Base-by-base conservation (phyloP, 345 rosid species). In the Rhizophora apiculata region DNA sequence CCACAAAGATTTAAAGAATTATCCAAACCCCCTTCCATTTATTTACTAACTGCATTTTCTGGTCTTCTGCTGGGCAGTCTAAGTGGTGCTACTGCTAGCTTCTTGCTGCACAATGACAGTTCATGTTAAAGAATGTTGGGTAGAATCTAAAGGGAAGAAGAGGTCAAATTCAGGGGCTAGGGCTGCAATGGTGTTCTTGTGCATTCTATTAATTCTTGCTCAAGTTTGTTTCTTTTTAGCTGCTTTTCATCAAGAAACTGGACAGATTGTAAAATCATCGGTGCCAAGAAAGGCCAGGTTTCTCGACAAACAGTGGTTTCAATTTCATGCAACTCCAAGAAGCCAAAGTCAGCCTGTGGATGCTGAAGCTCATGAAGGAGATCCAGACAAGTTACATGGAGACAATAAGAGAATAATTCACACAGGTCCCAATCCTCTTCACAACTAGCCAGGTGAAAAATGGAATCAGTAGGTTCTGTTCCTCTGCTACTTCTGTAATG, bases 381-480 rank as follows among this genome's bases (percentile, higher is more conserved):
- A 79, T 77, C 85, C 73, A 22, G 82, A 66, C 70, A 52, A 22
- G 8, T 34, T 84, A 39, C 85, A 88, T 72, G 89, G 70, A 83
- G 95, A 92, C 19, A 88, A 89, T 61, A 87, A 88, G 87, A 89
- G 98, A 75, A 68, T 83, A 72, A 83, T 92, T 76, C 92, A 88
- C 76, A 88, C 98, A 39, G 98, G 98, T 75, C 98, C 98, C 24
- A 92, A 92, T 80, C 96, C 96, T 73, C 96, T 92, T 68, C 96
- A 92, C 80, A 92, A 92, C 88, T 92, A 75, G 68, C 27, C 29
- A 66, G 32, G 59, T 62, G 66, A 7, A 59, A 22, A 31, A 22
- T n/a, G 32, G 62, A 29, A 16, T 26, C 6, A 77, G 24, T 73
- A 60, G 70, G 65, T 37, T 74, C 31, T 69, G 30, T 29, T 26